Evolutionary conservation across 352 stramenopile genomes (phyloP).

Genomic region (Aphanomyces astaci): DNA sequence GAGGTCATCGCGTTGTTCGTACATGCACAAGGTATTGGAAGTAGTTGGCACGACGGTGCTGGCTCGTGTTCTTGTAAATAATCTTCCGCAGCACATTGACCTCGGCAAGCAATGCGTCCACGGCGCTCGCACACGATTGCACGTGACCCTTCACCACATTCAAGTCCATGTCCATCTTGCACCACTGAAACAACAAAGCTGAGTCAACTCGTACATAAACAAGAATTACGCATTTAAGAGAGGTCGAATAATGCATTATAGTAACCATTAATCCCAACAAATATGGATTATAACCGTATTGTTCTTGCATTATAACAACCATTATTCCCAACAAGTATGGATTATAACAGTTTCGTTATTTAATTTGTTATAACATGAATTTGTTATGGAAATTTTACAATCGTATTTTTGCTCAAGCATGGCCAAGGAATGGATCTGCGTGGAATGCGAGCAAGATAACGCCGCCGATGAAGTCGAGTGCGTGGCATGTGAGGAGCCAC

Average conservation of each 20-base stretch:
- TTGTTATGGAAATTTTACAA: neutral
- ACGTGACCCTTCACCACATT: neutral
- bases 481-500: conserved; percentile 13
- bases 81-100: conserved; percentile 55
- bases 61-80: conserved; percentile 87
- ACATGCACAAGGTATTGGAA: conserved; percentile 72
- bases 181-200: neutral
- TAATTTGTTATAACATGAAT: too few relatives aligned
- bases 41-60: conserved; percentile 74
- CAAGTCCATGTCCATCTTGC: conserved; percentile 14
- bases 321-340: too few relatives aligned
- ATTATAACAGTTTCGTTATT: too few relatives aligned
- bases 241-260: too few relatives aligned
- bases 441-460: conserved; percentile 24
- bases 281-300: too few relatives aligned
- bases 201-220: neutral
- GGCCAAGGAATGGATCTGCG: conserved; percentile 18
- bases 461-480: conserved; percentile 15
- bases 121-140: neutral
- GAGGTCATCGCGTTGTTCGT: neutral
- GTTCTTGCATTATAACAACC: neutral
- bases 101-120: conserved; percentile 44
- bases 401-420: neutral
- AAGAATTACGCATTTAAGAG: too few relatives aligned
- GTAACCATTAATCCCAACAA: too few relatives aligned